Percentiles rank a stretch among this genome's conserved stretches.
phyloP scores from a whole-genome alignment of 768 basidiomycete genomes.

The Botryobasidium botryosum region DNA sequence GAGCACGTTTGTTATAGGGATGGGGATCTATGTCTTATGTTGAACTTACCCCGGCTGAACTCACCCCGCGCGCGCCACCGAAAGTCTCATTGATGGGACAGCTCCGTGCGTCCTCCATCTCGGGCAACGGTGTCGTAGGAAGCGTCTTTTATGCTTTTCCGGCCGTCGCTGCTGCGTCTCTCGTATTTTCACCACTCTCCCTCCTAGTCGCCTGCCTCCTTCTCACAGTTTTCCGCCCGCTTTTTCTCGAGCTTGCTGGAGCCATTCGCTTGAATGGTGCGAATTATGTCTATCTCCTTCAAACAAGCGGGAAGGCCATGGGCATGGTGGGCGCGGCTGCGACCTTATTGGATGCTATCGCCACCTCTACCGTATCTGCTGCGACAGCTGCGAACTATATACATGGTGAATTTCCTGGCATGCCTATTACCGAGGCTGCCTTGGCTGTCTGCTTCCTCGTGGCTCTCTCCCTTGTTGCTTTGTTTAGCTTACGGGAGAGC shows the following conservation, averaged over 20 bases:
- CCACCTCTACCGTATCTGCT: slow-evolving; percentile 55
- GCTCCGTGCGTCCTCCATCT: slow-evolving; percentile 24
- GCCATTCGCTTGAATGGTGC: slow-evolving; percentile 54
- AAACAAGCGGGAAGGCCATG: slow-evolving; percentile 43
- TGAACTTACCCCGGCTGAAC: slow-evolving; percentile 29
- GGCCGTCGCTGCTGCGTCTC: slow-evolving; percentile 39
- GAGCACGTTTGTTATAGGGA: slow-evolving; percentile 15
- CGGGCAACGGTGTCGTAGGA: slow-evolving; percentile 17
- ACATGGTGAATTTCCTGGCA: slow-evolving; percentile 34
- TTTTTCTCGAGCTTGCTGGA: slow-evolving; percentile 55
- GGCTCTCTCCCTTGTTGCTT: slow-evolving; percentile 36
- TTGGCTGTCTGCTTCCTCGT: slow-evolving; percentile 37
- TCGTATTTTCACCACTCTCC: slow-evolving; percentile 29
- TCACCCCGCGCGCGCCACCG: slow-evolving; percentile 18
- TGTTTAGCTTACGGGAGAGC: slow-evolving; percentile 45
- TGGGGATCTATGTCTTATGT: slow-evolving; percentile 42
- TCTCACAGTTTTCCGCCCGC: slow-evolving; percentile 53
- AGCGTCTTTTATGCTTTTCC: slow-evolving; percentile 50
- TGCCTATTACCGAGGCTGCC: slow-evolving; percentile 40
- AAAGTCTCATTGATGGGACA: slow-evolving; percentile 33
- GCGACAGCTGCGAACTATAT: slow-evolving; percentile 56
- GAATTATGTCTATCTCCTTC: slow-evolving; percentile 51
- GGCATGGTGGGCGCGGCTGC: slow-evolving; percentile 50
- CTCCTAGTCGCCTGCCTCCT: slow-evolving; percentile 44
- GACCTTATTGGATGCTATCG: slow-evolving; percentile 52